These are phyloP conservation scores for Cercospora sp. DNA, from an alignment of 2,329 filamentous ascomycete genomes.

Conservation along the genomic window DNA sequence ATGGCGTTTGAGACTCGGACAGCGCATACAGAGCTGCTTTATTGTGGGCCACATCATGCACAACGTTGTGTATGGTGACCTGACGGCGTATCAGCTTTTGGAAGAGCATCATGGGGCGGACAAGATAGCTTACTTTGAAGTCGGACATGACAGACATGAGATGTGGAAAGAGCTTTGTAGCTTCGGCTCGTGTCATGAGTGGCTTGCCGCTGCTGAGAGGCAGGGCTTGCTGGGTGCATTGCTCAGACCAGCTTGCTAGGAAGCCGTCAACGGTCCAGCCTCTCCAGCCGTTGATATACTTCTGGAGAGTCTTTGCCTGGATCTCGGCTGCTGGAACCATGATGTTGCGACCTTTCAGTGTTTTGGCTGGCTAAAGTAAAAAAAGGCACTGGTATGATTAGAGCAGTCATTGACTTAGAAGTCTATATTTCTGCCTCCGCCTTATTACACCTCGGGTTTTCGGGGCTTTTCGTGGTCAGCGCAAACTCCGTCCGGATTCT, in stretches of 20 bases:
- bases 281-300: not conserved
- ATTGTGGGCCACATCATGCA: not conserved
- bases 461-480: not conserved
- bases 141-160: constrained; percentile 1
- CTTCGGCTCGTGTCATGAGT: not conserved
- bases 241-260: not conserved
- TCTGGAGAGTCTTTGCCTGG: not conserved
- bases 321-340: not conserved
- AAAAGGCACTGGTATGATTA: too few species aligned
- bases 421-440: not conserved
- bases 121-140: not conserved
- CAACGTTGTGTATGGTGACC: constrained; percentile 5
- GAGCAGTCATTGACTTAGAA: too few species aligned
- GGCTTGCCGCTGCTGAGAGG: constrained; percentile 1
- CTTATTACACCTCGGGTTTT: not conserved
- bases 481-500: not conserved
- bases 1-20: not conserved
- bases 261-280: not conserved
- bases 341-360: not conserved
- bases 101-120: not conserved
- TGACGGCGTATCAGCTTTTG: not conserved
- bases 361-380: not conserved
- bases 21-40: constrained; percentile 11
- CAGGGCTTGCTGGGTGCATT: not conserved
- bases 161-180: not conserved